Conservation (phyloP, 768 basidiomycete species). For the Termitomyces sp. region DNA sequence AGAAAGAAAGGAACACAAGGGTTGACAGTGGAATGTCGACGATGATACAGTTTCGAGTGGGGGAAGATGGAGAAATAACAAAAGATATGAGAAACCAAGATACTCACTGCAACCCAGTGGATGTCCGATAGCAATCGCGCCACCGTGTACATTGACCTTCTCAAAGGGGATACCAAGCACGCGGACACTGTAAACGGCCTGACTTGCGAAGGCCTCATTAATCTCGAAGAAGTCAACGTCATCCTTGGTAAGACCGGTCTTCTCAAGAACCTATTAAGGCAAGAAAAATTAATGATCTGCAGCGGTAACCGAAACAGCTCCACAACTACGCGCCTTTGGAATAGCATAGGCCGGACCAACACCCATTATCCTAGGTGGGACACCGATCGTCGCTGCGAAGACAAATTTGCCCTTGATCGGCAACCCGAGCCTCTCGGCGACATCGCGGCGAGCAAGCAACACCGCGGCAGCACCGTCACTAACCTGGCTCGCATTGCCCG, state of each 20-base stretch:
- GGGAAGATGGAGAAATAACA: too few relatives aligned
- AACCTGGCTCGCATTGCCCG: neutral
- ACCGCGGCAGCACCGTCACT: neutral
- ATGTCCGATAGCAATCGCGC: slow-evolving; percentile 87
- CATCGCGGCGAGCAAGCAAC: neutral
- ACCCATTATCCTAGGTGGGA: neutral
- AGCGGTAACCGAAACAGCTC: too few relatives aligned
- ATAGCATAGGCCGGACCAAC: neutral
- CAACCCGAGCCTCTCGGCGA: neutral
- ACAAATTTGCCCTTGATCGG: neutral
- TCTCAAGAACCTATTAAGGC: slow-evolving; percentile 39
- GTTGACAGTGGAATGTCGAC: too few relatives aligned
- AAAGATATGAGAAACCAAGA: neutral
- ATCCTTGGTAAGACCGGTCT: slow-evolving; percentile 54
- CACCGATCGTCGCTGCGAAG: neutral
- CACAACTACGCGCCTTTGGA: neutral
- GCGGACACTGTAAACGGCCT: slow-evolving; percentile 71
- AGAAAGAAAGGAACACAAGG: too few relatives aligned
- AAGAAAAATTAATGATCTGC: too few relatives aligned
- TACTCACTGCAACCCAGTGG: slow-evolving; percentile 79
- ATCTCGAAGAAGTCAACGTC: slow-evolving; percentile 92
- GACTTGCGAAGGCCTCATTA: slow-evolving; percentile 87
- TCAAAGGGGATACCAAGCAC: slow-evolving; percentile 64
- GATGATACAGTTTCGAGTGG: too few relatives aligned
- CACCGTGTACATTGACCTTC: slow-evolving; percentile 85